Evolutionary conservation across 805 yeast genomes (phyloP).

Genomic region (Candida morakotiae): DNA sequence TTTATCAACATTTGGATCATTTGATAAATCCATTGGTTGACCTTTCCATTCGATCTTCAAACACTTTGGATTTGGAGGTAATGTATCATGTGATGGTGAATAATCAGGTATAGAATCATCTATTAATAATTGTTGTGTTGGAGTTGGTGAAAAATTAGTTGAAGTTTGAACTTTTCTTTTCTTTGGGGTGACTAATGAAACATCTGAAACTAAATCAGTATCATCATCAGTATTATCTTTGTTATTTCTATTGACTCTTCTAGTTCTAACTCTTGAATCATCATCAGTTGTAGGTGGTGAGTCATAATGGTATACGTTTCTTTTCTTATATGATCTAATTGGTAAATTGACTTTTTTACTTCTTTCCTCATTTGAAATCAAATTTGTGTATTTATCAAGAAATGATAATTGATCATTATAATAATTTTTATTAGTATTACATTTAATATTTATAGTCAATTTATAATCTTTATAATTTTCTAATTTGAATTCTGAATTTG

Average conservation of each 20-base stretch:
- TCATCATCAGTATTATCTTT: conserved; percentile 16
- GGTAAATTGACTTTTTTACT: conserved; percentile 10
- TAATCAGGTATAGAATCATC: conserved; percentile 78
- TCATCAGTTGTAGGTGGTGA: conserved; percentile 28
- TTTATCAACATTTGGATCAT: conserved; percentile 67
- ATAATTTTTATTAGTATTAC: conserved; percentile 38
- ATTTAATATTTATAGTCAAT: conserved; percentile 47
- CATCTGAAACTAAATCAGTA: neutral
- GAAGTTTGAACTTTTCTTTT: conserved; percentile 33
- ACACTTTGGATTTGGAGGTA: conserved; percentile 67
- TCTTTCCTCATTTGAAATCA: conserved; percentile 12
- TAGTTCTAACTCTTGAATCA: conserved; percentile 53
- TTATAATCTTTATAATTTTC: conserved; percentile 44
- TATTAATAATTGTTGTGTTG: conserved; percentile 46
- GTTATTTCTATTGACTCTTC: conserved; percentile 46
- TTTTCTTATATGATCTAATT: conserved; percentile 14
- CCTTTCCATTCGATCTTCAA: conserved; percentile 97
- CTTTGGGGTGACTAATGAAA: conserved; percentile 14
- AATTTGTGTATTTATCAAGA: conserved; percentile 46
- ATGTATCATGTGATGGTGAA: conserved; percentile 61
- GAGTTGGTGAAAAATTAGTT: conserved; percentile 29
- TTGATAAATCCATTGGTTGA: conserved; percentile 85
- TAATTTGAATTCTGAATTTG: conserved; percentile 41
- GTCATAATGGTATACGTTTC: conserved; percentile 17
- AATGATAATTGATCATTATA: conserved; percentile 49